Evolutionary conservation across 2,329 filamentous ascomycete genomes (phyloP).

Genomic region (Penicillium verrucosum): DNA sequence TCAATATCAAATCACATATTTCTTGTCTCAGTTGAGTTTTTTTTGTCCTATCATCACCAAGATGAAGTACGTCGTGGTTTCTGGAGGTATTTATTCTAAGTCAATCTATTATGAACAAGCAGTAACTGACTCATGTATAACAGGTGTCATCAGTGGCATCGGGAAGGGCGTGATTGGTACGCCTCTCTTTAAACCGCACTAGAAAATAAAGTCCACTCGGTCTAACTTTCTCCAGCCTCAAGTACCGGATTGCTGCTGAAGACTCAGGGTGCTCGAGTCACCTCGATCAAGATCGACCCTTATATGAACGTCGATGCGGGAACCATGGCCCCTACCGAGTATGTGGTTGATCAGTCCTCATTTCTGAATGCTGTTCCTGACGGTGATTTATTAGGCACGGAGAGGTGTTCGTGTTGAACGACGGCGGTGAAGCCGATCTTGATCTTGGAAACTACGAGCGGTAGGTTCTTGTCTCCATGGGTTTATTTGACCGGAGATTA

Average conservation of each 20-base stretch:
- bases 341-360: background rate
- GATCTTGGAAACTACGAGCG: conserved; percentile 74
- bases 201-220: background rate
- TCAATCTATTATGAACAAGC: background rate
- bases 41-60: conserved; percentile 30
- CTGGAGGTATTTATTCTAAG: conserved; percentile 56
- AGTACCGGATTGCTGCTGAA: conserved; percentile 29
- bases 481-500: background rate
- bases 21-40: background rate
- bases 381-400: conserved; percentile 60
- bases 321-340: conserved; percentile 50
- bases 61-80: conserved; percentile 80
- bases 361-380: background rate
- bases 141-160: conserved; percentile 49
- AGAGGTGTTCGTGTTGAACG: conserved; percentile 82
- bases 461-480: background rate
- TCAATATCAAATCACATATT: background rate
- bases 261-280: conserved; percentile 27
- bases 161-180: conserved; percentile 60
- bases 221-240: conserved; percentile 41
- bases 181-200: background rate
- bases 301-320: conserved; percentile 74
- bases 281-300: conserved; percentile 50
- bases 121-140: conserved; percentile 2
- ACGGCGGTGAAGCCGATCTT: conserved; percentile 73